Evolutionary conservation across 768 basidiomycete species (phyloP).

Genomic region (Leccinum ochraceum): DNA sequence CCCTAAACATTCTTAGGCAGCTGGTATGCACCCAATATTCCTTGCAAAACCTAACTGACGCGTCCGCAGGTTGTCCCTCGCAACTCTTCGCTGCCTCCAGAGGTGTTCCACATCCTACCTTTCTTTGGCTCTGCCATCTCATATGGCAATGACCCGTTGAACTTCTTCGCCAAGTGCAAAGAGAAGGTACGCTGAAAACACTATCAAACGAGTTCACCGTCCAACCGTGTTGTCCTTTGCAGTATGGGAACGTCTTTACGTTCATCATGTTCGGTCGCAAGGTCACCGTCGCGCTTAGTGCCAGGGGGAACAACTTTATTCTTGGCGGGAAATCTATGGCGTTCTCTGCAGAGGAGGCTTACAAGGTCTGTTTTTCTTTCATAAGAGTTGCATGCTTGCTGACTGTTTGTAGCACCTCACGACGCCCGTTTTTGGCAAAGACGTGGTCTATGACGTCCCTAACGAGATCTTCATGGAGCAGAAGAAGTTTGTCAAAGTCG

Average conservation of each 20-base stretch:
- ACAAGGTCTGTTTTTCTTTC: conserved; percentile 61
- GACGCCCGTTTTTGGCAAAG: conserved; percentile 95
- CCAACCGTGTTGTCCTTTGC: conserved; percentile 1
- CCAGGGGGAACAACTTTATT: conserved; percentile 92
- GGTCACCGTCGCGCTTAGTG: conserved; percentile 87
- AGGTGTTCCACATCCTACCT: conserved; percentile 93
- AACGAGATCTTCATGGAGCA: conserved; percentile 99
- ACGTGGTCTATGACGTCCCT: conserved; percentile 96
- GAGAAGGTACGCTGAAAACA: conserved; percentile 60
- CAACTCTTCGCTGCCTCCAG: conserved; percentile 74
- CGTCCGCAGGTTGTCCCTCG: conserved; percentile 59
- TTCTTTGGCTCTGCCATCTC: conserved; percentile 83
- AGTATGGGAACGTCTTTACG: conserved; percentile 98
- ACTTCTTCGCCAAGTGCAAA: conserved; percentile 77
- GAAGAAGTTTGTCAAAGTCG: conserved; percentile 97
- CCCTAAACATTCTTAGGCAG: conserved; percentile 78
- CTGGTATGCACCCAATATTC: conserved; percentile 48
- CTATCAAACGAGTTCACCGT: not conserved
- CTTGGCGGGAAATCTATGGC: conserved; percentile 91
- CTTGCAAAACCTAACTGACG: not conserved
- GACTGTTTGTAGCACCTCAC: conserved; percentile 68
- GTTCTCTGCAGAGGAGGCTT: conserved; percentile 95
- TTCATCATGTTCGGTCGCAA: conserved; percentile 88
- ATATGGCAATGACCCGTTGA: conserved; percentile 93
- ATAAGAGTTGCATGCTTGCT: not conserved